Evolutionary conservation across 495 filamentous ascomycete genomes (phyloP), one percentile per base, ranked within the genome.

Genomic region (Neurospora tetrasperma): DNA sequence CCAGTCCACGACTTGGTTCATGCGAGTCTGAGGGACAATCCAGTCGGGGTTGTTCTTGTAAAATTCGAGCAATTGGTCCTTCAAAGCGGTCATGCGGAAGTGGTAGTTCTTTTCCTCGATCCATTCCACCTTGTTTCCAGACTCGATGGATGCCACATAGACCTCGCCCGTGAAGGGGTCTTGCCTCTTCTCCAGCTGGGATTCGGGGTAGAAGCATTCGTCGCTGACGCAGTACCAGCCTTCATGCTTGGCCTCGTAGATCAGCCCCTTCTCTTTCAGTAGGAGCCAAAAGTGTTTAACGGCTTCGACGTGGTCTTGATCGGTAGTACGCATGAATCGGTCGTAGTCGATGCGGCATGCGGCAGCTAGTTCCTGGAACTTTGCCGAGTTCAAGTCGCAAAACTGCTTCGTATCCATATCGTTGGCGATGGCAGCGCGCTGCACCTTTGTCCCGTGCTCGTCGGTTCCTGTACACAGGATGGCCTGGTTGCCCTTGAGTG

Each of bases 171-270:
- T 98, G 27, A 88, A 83, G 20, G 93, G 90, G 77, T 96, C 93
- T 35, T 93, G 78, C 71, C 89, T 87, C 74, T 90, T 88, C 75
- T 92, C 89, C 39, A 98, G 88, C 74, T 87, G 85, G 0, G 88
- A 86, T 69, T 90, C 86, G 7, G 96, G 93, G 79, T 97, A 98
- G 80, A 95, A 99, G 12, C 95, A 94, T 84, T 99, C 96, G 79
- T 99, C 96, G 81, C 92, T 91, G 69, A 99, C 92, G 70, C 91
- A 96, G 79, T 99, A 99, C 96, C 96, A 99, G 9, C 96, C 96
- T 76, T 92, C 89, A 78, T 98, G 96, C 77, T 93, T 94, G 9
- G 87, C 86, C 46, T 88, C 86, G 82, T 98, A 99, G 71, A 98
- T 94, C 75, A 91, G 89, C 8, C 91, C 94, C 68, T 88, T 84